Percentiles rank a stretch among this genome's conserved stretches.
Evolutionary conservation across 1,139 yeast species (phyloP).

Genomic region (Hemisphaericaspora subhashii): DNA sequence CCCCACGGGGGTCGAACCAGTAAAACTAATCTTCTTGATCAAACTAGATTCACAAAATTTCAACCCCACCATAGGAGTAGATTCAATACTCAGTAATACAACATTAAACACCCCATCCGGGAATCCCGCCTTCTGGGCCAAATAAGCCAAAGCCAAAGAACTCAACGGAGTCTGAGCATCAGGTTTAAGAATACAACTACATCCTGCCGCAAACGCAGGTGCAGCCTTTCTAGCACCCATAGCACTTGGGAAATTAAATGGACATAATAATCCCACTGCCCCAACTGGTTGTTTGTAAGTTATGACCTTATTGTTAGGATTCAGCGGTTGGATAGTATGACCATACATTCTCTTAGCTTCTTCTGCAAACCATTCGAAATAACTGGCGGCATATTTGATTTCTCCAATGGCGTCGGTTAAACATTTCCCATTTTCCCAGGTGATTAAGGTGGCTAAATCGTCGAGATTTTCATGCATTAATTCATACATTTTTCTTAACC

Average conservation of each 20-base stretch:
- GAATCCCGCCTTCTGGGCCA: constrained; percentile 45
- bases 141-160: constrained; percentile 45
- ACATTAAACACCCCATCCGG: constrained; percentile 47
- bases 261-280: constrained; percentile 48
- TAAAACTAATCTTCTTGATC: constrained; percentile 53
- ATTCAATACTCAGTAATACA: constrained; percentile 34
- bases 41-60: constrained; percentile 37
- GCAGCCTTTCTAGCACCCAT: constrained; percentile 51
- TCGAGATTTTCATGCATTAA: constrained; percentile 43
- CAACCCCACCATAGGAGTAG: constrained; percentile 34
- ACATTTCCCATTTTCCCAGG: constrained; percentile 47
- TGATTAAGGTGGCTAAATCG: constrained; percentile 42
- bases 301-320: constrained; percentile 37
- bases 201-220: constrained; percentile 51
- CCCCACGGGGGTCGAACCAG: constrained; percentile 62
- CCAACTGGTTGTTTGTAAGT: constrained; percentile 50
- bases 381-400: constrained; percentile 43
- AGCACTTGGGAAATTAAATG: constrained; percentile 50
- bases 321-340: constrained; percentile 42
- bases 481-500: constrained; percentile 58
- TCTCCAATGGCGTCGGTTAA: constrained; percentile 43
- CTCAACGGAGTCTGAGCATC: constrained; percentile 47
- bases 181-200: constrained; percentile 48
- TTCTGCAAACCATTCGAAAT: constrained; percentile 48
- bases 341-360: constrained; percentile 45